Evolutionary conservation across 176 grass and related monocot genomes (phyloP).

Genomic region (Rhipidocladum racemiflorum): DNA sequence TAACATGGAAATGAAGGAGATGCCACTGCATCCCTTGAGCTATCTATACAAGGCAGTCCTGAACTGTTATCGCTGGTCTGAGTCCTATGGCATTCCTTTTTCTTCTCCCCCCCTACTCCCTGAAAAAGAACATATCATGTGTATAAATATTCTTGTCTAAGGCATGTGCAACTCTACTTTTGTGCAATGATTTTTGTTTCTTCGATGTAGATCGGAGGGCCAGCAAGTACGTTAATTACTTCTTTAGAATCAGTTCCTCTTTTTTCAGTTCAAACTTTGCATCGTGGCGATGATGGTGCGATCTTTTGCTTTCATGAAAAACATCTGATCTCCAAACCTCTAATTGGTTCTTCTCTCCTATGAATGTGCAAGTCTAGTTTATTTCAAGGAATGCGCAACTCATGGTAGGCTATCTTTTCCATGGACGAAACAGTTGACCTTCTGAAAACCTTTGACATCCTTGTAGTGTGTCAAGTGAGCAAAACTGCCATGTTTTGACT

Average conservation of each 20-base stretch:
- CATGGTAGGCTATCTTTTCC: neutral
- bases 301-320: conserved; percentile 7
- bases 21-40: neutral
- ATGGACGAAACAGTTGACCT: neutral
- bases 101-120: conserved; percentile 34
- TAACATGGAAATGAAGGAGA: conserved; percentile 13
- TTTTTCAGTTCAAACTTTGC: conserved; percentile 17
- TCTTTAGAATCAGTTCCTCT: neutral
- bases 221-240: conserved; percentile 14
- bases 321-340: neutral
- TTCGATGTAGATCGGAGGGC: conserved; percentile 20
- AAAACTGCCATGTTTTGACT: neutral
- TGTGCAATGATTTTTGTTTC: conserved; percentile 21
- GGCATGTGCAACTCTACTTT: conserved; percentile 18
- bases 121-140: conserved; percentile 36
- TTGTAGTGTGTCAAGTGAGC: conserved; percentile 6
- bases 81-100: conserved; percentile 32
- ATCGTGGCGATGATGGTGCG: neutral
- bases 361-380: neutral
- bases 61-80: conserved; percentile 33
- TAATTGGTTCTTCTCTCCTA: neutral
- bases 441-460: neutral
- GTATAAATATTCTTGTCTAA: conserved; percentile 55
- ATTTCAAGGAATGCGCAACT: neutral
- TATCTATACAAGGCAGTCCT: conserved; percentile 28